A percentile compares a stretch with the other conserved stretches of the same genome.
Evolutionary conservation across 345 rosid species (phyloP).

Genomic region (Boechera stricta): DNA sequence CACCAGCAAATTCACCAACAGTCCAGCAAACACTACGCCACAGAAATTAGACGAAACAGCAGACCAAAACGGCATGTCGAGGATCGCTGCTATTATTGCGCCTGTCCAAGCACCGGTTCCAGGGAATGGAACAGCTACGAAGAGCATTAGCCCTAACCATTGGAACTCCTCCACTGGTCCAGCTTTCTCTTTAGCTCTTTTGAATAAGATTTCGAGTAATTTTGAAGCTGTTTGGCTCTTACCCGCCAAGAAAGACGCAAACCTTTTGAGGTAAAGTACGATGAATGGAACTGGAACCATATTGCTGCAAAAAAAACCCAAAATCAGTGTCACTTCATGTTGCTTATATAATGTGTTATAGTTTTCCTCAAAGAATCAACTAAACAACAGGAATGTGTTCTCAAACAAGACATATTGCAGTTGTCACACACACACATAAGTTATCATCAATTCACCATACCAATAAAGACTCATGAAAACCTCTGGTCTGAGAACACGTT

Average conservation of each 20-base stretch:
- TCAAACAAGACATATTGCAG: no score
- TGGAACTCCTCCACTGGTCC: slow-evolving; percentile 92
- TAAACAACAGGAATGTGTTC: no score
- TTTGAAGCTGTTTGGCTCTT: slow-evolving; percentile 63
- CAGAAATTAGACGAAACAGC: slow-evolving; percentile 80
- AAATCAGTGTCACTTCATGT: slow-evolving; percentile 5
- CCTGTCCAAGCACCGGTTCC: slow-evolving; percentile 99
- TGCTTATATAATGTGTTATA: background rate
- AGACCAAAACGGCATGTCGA: slow-evolving; percentile 90
- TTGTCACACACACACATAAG: no score
- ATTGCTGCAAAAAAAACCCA: slow-evolving; percentile 55
- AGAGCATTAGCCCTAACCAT: slow-evolving; percentile 94
- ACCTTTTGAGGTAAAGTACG: slow-evolving; percentile 69
- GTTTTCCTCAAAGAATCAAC: no score
- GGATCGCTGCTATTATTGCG: slow-evolving; percentile 82
- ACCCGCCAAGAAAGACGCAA: slow-evolving; percentile 70
- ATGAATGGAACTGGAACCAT: slow-evolving; percentile 97
- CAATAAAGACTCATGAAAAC: no score
- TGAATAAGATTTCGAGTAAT: slow-evolving; percentile 64
- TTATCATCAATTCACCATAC: no score
- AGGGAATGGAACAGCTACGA: slow-evolving; percentile 95
- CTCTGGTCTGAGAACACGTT: no score
- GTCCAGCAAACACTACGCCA: slow-evolving; percentile 81
- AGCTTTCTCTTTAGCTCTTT: slow-evolving; percentile 78
- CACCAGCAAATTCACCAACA: slow-evolving; percentile 80